Conservation (phyloP, 495 filamentous ascomycete species). For the Hyphodiscus hymeniophilus region DNA sequence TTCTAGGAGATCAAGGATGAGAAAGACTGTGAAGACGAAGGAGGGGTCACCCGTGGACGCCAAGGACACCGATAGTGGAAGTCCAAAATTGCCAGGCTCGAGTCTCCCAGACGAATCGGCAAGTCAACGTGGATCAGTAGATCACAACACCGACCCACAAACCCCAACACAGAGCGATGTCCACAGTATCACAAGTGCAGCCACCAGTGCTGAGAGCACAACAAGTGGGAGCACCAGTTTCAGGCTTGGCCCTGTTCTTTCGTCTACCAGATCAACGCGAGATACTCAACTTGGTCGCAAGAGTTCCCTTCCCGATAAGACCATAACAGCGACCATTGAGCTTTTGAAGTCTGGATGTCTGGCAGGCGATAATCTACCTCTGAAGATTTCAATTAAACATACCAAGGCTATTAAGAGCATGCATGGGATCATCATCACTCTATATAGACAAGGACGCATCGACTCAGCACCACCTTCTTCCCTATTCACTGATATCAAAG, state of each 20-base stretch:
- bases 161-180: constrained; percentile 52
- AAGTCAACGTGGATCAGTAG: constrained; percentile 17
- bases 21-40: constrained; percentile 16
- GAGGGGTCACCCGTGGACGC: constrained; percentile 7
- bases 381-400: constrained; percentile 77
- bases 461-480: constrained; percentile 65
- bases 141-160: constrained; percentile 23
- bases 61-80: constrained; percentile 6
- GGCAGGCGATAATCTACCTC: constrained; percentile 71
- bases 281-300: constrained; percentile 15
- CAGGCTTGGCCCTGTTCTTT: constrained; percentile 26
- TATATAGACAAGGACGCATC: constrained; percentile 87
- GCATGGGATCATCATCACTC: constrained; percentile 85
- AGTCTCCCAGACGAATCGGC: constrained; percentile 21
- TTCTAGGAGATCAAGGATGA: constrained; percentile 21
- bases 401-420: constrained; percentile 80
- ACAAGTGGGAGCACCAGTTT: constrained; percentile 52
- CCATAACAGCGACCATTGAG: constrained; percentile 82
- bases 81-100: constrained; percentile 10
- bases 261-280: constrained; percentile 12
- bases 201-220: constrained; percentile 51
- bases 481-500: constrained; percentile 49
- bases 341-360: constrained; percentile 75
- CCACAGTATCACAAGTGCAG: constrained; percentile 41
- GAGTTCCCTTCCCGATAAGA: constrained; percentile 36